phyloP scores from a whole-genome alignment of 495 filamentous ascomycete genomes.

The Usnea hakonensis region DNA sequence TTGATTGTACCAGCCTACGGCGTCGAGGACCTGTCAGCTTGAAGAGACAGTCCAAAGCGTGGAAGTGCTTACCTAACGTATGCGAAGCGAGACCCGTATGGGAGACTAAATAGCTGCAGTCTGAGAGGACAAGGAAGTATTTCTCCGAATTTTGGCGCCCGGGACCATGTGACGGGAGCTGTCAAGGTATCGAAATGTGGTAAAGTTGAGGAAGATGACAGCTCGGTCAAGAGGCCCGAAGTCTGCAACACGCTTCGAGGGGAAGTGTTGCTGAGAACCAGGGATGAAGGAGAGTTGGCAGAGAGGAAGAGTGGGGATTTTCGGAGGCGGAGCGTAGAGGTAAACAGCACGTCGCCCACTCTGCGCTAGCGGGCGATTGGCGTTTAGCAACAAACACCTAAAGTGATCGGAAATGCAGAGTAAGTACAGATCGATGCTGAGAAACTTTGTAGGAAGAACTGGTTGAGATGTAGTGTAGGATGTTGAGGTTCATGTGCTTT shows the following conservation, averaged over 20 bases:
- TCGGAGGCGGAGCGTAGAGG: conserved; percentile 11
- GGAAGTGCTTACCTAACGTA: not conserved
- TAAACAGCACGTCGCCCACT: conserved; percentile 19
- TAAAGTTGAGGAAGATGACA: not conserved
- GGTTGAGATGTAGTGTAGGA: conserved; percentile 19
- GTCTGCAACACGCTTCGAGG: not conserved
- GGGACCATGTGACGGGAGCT: not conserved
- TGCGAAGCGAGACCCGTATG: not conserved
- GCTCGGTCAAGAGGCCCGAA: not conserved
- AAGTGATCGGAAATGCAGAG: conserved; percentile 5
- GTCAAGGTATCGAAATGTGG: not conserved
- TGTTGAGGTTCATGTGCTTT: conserved; percentile 8
- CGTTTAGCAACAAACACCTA: conserved; percentile 13
- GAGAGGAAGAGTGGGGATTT: conserved; percentile 5
- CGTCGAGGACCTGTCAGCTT: not conserved
- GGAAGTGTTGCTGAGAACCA: not conserved
- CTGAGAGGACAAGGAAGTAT: not conserved
- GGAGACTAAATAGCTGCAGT: not conserved
- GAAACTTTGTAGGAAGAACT: conserved; percentile 9
- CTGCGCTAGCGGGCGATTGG: conserved; percentile 15
- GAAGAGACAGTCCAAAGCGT: not conserved
- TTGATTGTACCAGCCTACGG: not conserved
- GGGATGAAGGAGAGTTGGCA: not conserved
- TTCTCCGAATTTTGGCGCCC: not conserved
- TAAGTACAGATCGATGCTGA: conserved; percentile 17